Conservation (phyloP, 2,329 filamentous ascomycete species). For the Myriosclerotinia scirpicola region DNA sequence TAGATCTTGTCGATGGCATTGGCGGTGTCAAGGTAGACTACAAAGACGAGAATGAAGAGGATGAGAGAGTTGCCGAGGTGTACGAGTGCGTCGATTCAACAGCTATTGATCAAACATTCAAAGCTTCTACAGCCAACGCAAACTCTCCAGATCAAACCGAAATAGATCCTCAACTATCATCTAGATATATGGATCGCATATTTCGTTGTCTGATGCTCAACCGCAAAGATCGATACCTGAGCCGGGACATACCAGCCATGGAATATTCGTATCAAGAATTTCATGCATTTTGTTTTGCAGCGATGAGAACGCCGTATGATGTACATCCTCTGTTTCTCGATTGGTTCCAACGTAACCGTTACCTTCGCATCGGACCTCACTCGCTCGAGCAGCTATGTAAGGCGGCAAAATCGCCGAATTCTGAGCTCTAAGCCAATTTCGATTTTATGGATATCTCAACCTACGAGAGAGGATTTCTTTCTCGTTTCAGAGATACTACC, state of each 20-base stretch:
- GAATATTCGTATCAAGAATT: slow-evolving; percentile 4
- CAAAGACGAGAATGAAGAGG: slow-evolving; percentile 8
- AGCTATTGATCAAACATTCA: background rate
- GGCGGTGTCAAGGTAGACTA: slow-evolving; percentile 24
- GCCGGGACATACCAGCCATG: background rate
- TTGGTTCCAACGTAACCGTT: slow-evolving; percentile 10
- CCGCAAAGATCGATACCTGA: background rate
- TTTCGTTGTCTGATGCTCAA: slow-evolving; percentile 10
- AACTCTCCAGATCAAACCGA: background rate
- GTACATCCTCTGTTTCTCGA: background rate
- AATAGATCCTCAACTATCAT: background rate
- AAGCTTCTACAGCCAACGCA: background rate
- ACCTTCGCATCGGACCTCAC: background rate
- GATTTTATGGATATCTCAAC: slow-evolving; percentile 5
- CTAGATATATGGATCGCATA: slow-evolving; percentile 8
- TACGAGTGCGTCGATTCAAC: slow-evolving; percentile 14
- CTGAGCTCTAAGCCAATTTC: too few relatives aligned
- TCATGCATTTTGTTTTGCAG: background rate
- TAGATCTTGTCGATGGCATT: slow-evolving; percentile 27
- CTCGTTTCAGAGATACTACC: background rate
- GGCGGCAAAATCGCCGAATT: background rate
- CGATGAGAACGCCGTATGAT: background rate
- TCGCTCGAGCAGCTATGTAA: slow-evolving; percentile 15
- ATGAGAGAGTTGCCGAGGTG: background rate
- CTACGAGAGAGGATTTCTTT: background rate